Percentiles rank a stretch among this genome's conserved stretches.
phyloP scores from a whole-genome alignment of 1,284 basidiomycete genomes.

The Pseudozyma sp. region DNA sequence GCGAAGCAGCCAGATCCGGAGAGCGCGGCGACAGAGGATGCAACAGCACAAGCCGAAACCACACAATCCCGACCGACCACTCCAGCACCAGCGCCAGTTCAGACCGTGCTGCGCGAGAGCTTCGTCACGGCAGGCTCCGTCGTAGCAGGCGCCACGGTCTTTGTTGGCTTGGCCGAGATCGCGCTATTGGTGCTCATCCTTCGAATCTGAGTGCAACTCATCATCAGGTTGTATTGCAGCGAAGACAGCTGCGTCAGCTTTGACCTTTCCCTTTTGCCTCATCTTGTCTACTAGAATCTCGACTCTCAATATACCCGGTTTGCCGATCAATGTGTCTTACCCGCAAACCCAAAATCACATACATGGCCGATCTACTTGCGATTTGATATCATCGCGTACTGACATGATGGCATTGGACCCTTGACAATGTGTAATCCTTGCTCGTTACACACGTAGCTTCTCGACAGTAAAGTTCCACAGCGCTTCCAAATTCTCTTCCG shows the following conservation, averaged over 20 bases:
- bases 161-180: constrained; percentile 78
- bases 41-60: constrained; percentile 71
- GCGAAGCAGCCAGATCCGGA: neutral
- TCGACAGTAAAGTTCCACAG: constrained; percentile 36
- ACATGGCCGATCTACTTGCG: no score
- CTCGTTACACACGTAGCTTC: constrained; percentile 19
- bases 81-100: constrained; percentile 62
- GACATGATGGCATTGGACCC: neutral
- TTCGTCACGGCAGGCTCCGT: constrained; percentile 84
- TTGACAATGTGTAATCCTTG: no score
- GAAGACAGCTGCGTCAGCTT: no score
- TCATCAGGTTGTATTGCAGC: neutral
- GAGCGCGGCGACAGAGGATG: constrained; percentile 3
- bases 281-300: no score
- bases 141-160: constrained; percentile 75
- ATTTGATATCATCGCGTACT: no score
- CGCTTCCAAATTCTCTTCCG: constrained; percentile 37
- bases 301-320: no score
- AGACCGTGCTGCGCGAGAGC: constrained; percentile 76
- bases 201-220: constrained; percentile 9
- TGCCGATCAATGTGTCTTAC: no score
- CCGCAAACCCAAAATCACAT: no score
- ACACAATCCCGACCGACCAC: neutral
- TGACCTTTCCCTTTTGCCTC: neutral
- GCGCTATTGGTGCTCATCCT: constrained; percentile 75